Conservation (phyloP, 441 rosid genomes). For the Adansonia gregorii region DNA sequence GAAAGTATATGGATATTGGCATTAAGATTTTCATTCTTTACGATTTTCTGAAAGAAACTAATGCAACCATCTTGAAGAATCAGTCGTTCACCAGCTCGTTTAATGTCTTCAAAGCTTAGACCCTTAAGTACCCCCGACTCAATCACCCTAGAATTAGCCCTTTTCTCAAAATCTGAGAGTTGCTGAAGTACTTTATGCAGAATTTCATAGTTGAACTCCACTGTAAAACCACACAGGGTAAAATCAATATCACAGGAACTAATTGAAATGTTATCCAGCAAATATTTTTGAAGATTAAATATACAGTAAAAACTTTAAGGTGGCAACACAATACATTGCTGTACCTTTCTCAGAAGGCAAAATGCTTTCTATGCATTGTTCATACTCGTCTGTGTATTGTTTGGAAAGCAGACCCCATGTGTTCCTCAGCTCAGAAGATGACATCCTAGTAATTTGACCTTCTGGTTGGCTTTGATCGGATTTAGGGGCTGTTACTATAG, state of each 20-base stretch:
- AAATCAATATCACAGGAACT: constrained; percentile 11
- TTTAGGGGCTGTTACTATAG: constrained; percentile 86
- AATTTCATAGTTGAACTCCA: constrained; percentile 64
- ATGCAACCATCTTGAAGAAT: constrained; percentile 85
- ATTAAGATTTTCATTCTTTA: constrained; percentile 53
- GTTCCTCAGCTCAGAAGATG: constrained; percentile 72
- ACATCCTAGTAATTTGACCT: constrained; percentile 59
- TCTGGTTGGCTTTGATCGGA: constrained; percentile 62
- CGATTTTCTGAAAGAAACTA: constrained; percentile 62
- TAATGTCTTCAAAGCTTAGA: constrained; percentile 75
- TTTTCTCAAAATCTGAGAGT: constrained; percentile 73
- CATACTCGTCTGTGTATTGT: constrained; percentile 80
- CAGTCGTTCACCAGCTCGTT: constrained; percentile 72
- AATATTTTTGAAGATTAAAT: background rate
- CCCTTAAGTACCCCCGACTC: constrained; percentile 82
- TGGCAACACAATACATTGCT: constrained; percentile 14
- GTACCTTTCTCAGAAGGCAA: constrained; percentile 65
- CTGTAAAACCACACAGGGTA: constrained; percentile 43
- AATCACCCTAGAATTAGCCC: constrained; percentile 76
- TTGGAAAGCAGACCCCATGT: constrained; percentile 75
- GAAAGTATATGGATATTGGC: constrained; percentile 70
- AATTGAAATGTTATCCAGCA: constrained; percentile 9
- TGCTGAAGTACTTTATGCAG: constrained; percentile 63
- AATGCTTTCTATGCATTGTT: constrained; percentile 81
- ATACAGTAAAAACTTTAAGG: background rate